These are phyloP conservation scores for Exophiala sp. DNA, from an alignment of 2,329 filamentous ascomycete species.

Conservation along the genomic window DNA sequence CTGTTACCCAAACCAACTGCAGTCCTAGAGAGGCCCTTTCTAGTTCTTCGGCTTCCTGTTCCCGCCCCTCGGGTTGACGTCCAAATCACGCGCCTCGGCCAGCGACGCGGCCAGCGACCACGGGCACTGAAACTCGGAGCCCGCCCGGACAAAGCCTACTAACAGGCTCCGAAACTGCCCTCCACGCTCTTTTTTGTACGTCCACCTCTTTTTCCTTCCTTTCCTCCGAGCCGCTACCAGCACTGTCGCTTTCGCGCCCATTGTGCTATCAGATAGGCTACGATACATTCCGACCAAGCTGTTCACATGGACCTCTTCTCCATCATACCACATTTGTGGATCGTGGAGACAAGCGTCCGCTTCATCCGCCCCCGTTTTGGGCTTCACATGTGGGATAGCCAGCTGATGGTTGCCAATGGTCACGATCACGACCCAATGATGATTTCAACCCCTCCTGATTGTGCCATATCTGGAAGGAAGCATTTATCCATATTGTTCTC, in stretches of 20 bases:
- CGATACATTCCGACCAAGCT: slow-evolving; percentile 1
- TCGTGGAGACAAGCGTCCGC: slow-evolving; percentile 4
- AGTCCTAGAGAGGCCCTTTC: too few species aligned
- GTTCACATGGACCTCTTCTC: slow-evolving; percentile 1
- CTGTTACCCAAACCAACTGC: too few species aligned
- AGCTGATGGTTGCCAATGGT: not conserved
- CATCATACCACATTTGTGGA: not conserved
- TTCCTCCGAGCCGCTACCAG: slow-evolving; percentile 25
- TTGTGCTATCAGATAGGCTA: not conserved
- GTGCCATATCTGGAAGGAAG: slow-evolving; percentile 1
- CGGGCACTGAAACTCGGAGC: too few species aligned
- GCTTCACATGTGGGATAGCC: slow-evolving; percentile 9
- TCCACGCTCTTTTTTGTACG: slow-evolving; percentile 15
- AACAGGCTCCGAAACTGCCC: not conserved
- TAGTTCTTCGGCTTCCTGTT: too few species aligned
- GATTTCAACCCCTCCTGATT: slow-evolving; percentile 17
- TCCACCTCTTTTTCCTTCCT: slow-evolving; percentile 20
- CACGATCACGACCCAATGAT: not conserved
- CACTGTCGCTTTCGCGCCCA: slow-evolving; percentile 5
- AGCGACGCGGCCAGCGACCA: too few species aligned
- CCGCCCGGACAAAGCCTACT: not conserved
- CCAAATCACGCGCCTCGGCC: too few species aligned
- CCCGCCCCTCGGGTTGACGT: too few species aligned
- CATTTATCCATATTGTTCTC: slow-evolving; percentile 9
- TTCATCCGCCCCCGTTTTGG: slow-evolving; percentile 1